phyloP scores from a whole-genome alignment of 208 protist species.

The Acanthamoeba lenticulata region DNA sequence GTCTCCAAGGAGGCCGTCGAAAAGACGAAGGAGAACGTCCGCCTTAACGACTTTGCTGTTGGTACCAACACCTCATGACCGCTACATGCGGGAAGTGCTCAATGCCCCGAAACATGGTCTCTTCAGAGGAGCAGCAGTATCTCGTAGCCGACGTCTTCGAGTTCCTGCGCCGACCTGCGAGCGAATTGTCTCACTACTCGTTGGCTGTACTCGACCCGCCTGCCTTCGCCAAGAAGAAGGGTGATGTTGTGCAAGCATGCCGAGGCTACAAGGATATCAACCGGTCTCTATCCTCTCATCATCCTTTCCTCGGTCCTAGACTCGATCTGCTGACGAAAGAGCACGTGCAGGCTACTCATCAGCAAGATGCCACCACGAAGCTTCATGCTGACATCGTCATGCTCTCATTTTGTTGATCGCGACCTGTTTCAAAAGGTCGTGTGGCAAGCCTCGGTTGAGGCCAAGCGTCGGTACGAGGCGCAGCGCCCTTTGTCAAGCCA shows the following conservation, averaged over 20 bases:
- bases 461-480: not conserved
- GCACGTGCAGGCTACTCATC: not conserved
- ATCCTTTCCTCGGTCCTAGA: not conserved
- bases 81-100: too few species aligned
- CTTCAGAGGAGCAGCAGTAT: not conserved
- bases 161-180: not conserved
- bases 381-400: not conserved
- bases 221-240: not conserved
- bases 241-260: not conserved
- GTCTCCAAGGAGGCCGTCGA: not conserved
- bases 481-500: not conserved
- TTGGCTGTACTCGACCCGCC: not conserved
- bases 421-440: constrained; percentile 8
- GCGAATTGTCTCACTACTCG: not conserved
- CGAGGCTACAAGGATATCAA: constrained; percentile 2
- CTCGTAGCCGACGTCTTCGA: not conserved
- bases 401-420: not conserved
- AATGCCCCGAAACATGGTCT: too few species aligned
- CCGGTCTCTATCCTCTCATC: too few species aligned
- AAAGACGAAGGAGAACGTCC: not conserved
- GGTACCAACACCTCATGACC: not conserved
- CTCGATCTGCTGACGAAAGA: not conserved
- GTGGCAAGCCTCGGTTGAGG: not conserved
- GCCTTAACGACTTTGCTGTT: not conserved
- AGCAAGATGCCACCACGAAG: not conserved